Evolutionary conservation across 257 asterid genomes (phyloP), one percentile per base, ranked within the genome.

Genomic region (Rhazya stricta): DNA sequence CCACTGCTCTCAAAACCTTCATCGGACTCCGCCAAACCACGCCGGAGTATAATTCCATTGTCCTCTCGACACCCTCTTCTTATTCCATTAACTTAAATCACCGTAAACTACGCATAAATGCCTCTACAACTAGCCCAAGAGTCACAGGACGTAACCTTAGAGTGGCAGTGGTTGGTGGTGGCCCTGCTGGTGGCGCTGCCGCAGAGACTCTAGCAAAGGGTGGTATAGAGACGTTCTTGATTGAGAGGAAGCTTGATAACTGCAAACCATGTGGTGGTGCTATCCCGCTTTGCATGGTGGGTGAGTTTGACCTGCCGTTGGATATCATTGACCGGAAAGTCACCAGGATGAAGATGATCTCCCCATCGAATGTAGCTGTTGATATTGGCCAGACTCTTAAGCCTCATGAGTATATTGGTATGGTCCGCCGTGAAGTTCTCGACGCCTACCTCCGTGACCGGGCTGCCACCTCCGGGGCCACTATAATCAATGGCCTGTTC

Each of bases 181-280:
- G 97, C 18, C 98, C 97, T 0, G 98, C 97, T 11, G 98, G 98
- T 0, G 98, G 98, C 37, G 42, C 85, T 48, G 97, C 98, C 12
- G 97, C 97, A 0, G 98, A 94, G 77, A 91, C 97, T 0, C 91
- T 94, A 1, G 91, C 96, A 0, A 86, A 90, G 74, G 97, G 98
- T 0, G 98, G 97, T 0, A 75, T 94, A 48, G 98, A 94, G 60
- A 90, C 98, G 10, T 81, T 91, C 50, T 88, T 94, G 12, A 86
- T 94, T 19, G 98, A 94, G 34, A 86, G 98, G 1, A 94, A 94
- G 84, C 76, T 94, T 63, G 97, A 94, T 73, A 91, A 94, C 84
- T 91, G 97, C 86, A 94, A 94, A 79, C 98, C 98, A 2, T 94
- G 98, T 42, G 97, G 98, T 66, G 98, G 97, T 19, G 97, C 98